Percentiles rank a stretch among this genome's conserved stretches.
Evolutionary conservation across 805 yeast species (phyloP).

Genomic region (Cyberlindnera xishuangbannaensis): DNA sequence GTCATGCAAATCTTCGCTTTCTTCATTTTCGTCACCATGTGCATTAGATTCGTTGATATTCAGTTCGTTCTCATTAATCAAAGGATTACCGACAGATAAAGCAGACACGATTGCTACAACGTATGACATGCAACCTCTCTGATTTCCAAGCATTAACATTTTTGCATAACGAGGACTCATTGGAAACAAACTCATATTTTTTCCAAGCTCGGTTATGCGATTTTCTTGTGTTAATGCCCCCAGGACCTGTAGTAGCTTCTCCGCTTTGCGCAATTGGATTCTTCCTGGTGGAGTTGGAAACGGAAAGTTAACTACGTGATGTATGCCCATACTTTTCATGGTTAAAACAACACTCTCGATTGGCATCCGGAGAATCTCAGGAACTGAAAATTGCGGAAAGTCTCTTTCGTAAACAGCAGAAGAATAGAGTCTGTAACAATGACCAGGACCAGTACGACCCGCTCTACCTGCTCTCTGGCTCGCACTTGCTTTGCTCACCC

Average conservation of each 20-base stretch:
- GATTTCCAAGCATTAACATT: constrained; percentile 83
- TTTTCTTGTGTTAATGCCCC: constrained; percentile 66
- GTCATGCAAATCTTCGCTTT: constrained; percentile 30
- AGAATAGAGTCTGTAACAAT: constrained; percentile 85
- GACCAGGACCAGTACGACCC: constrained; percentile 98
- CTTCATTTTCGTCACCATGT: constrained; percentile 27
- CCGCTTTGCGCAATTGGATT: constrained; percentile 53
- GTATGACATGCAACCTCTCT: constrained; percentile 77
- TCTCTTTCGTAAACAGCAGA: constrained; percentile 91
- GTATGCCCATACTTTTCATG: constrained; percentile 97
- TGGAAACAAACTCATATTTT: constrained; percentile 85
- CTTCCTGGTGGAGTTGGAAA: constrained; percentile 92
- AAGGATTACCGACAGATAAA: constrained; percentile 90
- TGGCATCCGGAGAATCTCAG: constrained; percentile 93
- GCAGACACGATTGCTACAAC: constrained; percentile 91
- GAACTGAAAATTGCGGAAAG: constrained; percentile 74
- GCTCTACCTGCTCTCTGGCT: constrained; percentile 96
- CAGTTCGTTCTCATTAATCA: constrained; percentile 66
- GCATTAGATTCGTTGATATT: constrained; percentile 38
- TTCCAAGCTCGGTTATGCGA: constrained; percentile 71
- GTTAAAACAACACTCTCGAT: constrained; percentile 92
- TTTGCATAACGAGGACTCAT: constrained; percentile 90
- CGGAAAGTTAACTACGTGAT: constrained; percentile 85
- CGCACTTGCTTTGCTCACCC: constrained; percentile 95
- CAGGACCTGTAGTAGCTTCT: constrained; percentile 56